These are phyloP conservation scores for Collybia mongolica DNA, from an alignment of 768 basidiomycete genomes.

Conservation along the genomic window DNA sequence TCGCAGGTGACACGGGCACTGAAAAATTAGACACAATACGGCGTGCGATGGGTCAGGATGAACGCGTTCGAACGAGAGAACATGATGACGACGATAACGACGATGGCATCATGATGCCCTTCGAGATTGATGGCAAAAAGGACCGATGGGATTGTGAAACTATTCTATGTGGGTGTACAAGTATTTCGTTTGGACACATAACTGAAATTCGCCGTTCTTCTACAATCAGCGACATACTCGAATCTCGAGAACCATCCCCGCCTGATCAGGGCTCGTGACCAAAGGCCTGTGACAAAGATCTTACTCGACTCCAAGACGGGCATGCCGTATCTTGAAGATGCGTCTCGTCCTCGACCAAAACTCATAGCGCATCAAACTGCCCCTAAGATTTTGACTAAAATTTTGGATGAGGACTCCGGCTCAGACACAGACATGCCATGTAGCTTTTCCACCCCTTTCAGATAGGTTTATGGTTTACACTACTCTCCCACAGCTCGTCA, in stretches of 20 bases:
- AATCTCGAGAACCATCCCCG: constrained; percentile 97
- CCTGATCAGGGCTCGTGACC: constrained; percentile 69
- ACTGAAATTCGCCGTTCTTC: constrained; percentile 8
- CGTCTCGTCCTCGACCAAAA: constrained; percentile 8
- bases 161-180: constrained; percentile 70
- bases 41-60: constrained; percentile 70
- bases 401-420: constrained; percentile 24
- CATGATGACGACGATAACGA: constrained; percentile 45
- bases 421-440: constrained; percentile 23
- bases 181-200: background rate
- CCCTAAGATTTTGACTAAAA: background rate
- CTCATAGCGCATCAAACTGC: constrained; percentile 15
- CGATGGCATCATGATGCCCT: constrained; percentile 35
- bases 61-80: constrained; percentile 46
- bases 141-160: constrained; percentile 97
- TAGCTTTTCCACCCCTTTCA: constrained; percentile 9
- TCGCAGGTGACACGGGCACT: constrained; percentile 68
- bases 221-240: constrained; percentile 79
- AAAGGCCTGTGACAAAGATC: constrained; percentile 60
- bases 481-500: constrained; percentile 9
- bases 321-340: constrained; percentile 55
- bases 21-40: constrained; percentile 84
- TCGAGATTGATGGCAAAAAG: constrained; percentile 57
- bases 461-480: background rate
- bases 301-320: constrained; percentile 75